Base-by-base conservation (phyloP, 257 asterid species). In the Nicotiana noctiflora region DNA sequence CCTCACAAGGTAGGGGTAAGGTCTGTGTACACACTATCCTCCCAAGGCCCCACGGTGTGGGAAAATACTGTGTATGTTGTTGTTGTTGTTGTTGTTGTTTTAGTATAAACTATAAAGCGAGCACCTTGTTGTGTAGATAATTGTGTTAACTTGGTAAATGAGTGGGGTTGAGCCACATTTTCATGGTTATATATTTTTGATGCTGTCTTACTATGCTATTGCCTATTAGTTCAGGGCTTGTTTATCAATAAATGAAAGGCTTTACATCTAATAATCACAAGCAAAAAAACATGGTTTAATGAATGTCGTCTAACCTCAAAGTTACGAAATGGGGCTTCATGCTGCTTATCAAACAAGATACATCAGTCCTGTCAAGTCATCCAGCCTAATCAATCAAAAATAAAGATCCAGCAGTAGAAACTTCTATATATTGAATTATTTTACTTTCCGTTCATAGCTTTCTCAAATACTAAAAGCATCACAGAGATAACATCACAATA, bases 231-330 rank as follows among this genome's bases (percentile, higher is more conserved):
- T 44, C 23, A 25, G 25, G 44, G 78, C n/a, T 74, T 74, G 13
- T 25, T 32, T 6, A 14, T 49, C 61, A 14, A 46, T 44, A 14
- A 49, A 49, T 46, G 40, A 46, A 49, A 72, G 40, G 40, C 78
- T 23, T 72, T 46, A 10, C 60, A 46, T 23, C 37, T 13, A 72
- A 23, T n/a, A 70, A 49, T 74, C 37, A 49, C 78, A 70, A 19
- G 57, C 57, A 70, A 37, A 10, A 25, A 12, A 70, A 44, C 44
- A 81, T 59, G 60, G 77, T 62, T 40, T 61, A 31, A 37, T 17
- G 13, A 83, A 82, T 78, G 57, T 80, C 95, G 57, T 80, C 95
- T 86, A 31, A 94, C 98, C 98, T 92, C 90, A 14, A 89, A 67
- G 75, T 31, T 90, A 44, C 82, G 84, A 66, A 93, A 79, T 2